A percentile compares a stretch with the other conserved stretches of the same genome.
These are phyloP conservation scores for Camelina laxa DNA, from an alignment of 345 rosid species.

Conservation along the genomic window DNA sequence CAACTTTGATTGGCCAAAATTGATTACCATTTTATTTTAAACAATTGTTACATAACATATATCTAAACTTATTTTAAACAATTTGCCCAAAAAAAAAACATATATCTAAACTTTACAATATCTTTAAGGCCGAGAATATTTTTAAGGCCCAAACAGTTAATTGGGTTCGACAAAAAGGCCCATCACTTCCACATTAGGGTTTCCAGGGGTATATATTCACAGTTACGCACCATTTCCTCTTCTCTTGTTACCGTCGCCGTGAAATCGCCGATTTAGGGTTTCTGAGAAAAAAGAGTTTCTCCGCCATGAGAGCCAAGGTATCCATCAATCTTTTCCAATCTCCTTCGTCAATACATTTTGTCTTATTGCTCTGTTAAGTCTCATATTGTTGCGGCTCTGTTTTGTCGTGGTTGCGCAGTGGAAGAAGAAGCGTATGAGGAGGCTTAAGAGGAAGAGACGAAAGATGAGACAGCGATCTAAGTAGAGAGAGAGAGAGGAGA, in stretches of 20 bases:
- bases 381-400: background rate
- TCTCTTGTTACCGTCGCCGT: slow-evolving; percentile 30
- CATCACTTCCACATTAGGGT: slow-evolving; percentile 24
- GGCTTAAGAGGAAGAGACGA: slow-evolving; percentile 99
- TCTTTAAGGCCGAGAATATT: background rate
- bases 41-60: background rate
- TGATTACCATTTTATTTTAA: no score
- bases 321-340: background rate
- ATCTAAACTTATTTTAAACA: no score
- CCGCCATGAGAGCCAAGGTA: slow-evolving; percentile 92
- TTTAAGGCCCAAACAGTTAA: background rate
- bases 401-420: slow-evolving; percentile 55
- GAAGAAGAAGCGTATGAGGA: slow-evolving; percentile 99
- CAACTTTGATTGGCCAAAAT: background rate
- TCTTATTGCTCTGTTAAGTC: background rate
- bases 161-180: slow-evolving; percentile 19
- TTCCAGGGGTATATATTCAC: slow-evolving; percentile 33
- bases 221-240: background rate
- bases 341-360: background rate
- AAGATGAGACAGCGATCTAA: slow-evolving; percentile 99
- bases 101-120: no score
- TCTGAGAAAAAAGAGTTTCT: background rate
- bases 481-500: slow-evolving; percentile 45
- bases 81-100: background rate
- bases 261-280: slow-evolving; percentile 37